Conservation (phyloP, 1,284 basidiomycete species). For the Sporisorium scitamineum region DNA sequence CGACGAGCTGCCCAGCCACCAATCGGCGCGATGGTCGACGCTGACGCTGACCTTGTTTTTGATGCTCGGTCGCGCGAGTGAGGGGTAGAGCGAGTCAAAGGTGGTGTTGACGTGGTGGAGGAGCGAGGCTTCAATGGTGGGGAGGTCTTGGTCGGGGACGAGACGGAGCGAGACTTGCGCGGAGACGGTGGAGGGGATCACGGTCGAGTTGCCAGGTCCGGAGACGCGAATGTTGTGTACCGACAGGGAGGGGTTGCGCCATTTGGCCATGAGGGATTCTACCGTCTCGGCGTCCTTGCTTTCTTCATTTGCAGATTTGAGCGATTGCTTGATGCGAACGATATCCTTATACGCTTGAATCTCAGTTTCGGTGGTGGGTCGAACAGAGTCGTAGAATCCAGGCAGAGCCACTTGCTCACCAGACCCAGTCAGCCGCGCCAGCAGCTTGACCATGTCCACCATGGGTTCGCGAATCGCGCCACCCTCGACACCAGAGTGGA, state of each 20-base stretch:
- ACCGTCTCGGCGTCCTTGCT: conserved; percentile 24
- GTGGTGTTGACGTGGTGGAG: conserved; percentile 75
- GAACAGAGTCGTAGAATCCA: conserved; percentile 78
- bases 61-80: conserved; percentile 1
- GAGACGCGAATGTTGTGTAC: conserved; percentile 59
- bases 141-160: conserved; percentile 90
- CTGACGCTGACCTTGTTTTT: conserved; percentile 70
- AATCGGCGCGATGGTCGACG: conserved; percentile 87
- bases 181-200: conserved; percentile 59
- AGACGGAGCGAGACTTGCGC: conserved; percentile 76
- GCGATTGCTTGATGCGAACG: conserved; percentile 49
- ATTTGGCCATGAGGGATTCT: conserved; percentile 57
- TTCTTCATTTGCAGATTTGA: not conserved
- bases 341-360: conserved; percentile 66
- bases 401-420: conserved; percentile 77
- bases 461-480: conserved; percentile 89
- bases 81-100: conserved; percentile 74
- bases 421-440: conserved; percentile 78
- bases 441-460: conserved; percentile 86
- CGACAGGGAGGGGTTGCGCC: conserved; percentile 60
- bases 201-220: conserved; percentile 57
- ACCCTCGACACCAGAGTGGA: conserved; percentile 93
- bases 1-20: conserved; percentile 92
- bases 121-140: conserved; percentile 77
- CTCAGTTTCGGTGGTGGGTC: conserved; percentile 58